Evolutionary conservation across 2,329 filamentous ascomycete species (phyloP).

Genomic region (Trichoderma sp.): DNA sequence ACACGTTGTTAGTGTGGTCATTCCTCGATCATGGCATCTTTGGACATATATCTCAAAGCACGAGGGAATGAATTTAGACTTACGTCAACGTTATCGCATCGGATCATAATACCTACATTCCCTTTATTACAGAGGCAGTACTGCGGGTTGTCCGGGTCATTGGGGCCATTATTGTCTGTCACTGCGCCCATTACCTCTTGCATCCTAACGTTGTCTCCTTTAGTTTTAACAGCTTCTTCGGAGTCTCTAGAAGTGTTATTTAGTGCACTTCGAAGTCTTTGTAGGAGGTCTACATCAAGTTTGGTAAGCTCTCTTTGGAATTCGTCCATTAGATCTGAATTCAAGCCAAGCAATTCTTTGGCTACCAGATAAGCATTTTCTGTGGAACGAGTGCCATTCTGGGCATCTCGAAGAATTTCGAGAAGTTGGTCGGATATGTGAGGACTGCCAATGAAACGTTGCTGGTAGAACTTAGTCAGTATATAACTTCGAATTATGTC

Average conservation of each 20-base stretch:
- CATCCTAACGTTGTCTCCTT: neutral
- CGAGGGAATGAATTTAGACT: neutral
- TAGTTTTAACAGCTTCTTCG: neutral
- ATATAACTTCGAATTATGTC: neutral
- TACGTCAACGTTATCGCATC: neutral
- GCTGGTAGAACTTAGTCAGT: neutral
- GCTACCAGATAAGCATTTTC: too few relatives aligned
- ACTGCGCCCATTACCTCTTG: neutral
- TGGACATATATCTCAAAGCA: neutral
- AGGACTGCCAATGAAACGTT: neutral
- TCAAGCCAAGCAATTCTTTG: neutral
- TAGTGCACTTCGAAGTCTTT: neutral
- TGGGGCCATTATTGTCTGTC: neutral
- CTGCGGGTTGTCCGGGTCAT: too few relatives aligned
- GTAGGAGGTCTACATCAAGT: neutral
- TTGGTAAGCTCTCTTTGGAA: neutral
- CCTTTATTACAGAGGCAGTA: neutral
- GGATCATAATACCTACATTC: neutral
- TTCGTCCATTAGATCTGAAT: neutral
- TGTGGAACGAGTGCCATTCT: neutral
- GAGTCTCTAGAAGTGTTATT: fast-evolving
- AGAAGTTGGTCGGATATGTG: neutral
- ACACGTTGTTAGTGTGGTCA: fast-evolving
- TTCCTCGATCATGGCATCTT: neutral
- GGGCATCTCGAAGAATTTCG: neutral